Conservation (phyloP, 805 yeast species). For the Tetrapisispora pingtungensis region DNA sequence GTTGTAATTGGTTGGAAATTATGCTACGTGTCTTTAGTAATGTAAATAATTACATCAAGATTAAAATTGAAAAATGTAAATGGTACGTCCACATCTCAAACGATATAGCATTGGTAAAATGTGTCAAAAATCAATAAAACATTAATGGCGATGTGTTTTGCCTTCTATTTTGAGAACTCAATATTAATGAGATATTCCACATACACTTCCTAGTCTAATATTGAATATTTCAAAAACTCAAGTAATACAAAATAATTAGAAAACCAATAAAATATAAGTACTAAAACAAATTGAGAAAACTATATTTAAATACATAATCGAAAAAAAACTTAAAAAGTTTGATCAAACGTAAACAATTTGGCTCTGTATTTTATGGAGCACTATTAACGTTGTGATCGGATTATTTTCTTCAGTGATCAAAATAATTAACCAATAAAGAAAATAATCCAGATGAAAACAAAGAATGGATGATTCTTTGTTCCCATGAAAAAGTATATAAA, state of each 20-base stretch:
- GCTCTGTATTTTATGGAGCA: conserved; percentile 14
- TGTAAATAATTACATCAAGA: no score
- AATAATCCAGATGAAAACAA: neutral
- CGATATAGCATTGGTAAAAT: no score
- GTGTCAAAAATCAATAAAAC: no score
- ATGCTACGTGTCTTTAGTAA: no score
- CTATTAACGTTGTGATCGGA: conserved; percentile 11
- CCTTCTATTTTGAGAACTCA: no score
- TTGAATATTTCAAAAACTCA: neutral
- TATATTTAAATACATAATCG: conserved; percentile 6
- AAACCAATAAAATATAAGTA: neutral
- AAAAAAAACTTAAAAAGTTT: conserved; percentile 39
- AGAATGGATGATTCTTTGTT: neutral
- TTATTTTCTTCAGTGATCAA: neutral
- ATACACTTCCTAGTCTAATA: neutral
- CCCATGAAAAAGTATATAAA: neutral
- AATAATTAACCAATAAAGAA: no score
- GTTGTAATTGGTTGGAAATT: no score
- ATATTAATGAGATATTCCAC: neutral
- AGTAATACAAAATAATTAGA: neutral
- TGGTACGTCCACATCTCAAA: no score
- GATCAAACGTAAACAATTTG: conserved; percentile 48
- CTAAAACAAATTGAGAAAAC: neutral
- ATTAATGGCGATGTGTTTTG: no score
- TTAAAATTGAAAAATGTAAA: no score